Evolutionary conservation across 306 rosid species (phyloP), one percentile per base, ranked within the genome.

Genomic region (Gastrolobium bilobum): DNA sequence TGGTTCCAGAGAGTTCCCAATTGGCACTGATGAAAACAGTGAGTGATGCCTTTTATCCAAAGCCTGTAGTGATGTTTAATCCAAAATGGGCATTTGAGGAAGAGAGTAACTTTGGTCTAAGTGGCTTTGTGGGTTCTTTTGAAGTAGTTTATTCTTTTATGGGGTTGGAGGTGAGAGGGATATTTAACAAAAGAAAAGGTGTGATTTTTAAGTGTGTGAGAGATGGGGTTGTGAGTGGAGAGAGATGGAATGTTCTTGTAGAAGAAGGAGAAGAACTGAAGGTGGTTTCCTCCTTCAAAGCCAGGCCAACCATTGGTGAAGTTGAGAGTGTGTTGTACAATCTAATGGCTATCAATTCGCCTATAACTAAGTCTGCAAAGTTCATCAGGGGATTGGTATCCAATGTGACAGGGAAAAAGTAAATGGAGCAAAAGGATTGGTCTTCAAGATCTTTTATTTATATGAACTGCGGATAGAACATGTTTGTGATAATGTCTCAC

Each of bases 301-400:
- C 77, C 0, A 83, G 98, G 73, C 97, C 94, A 53, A 86, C 88
- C 2, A 87, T 91, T 31, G 84, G 51, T 7, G 97, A 96, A 80
- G 97, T 96, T 68, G 97, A 93, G 90, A 91, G 59, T 84, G 97
- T 93, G 15, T 71, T 96, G 86, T 93, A 96, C 71, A 96, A 93
- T 72, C 68, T 96, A 84, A 91, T 93, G 97, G 96, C 99, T 13
- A 84, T 91, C 64, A 96, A 93, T 82, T 96, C 98, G 0, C 98
- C 97, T 0, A 85, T 96, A 34, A 93, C 99, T 2, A 91, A 93
- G 79, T 93, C 98, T 34, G 94, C 92, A 1, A 91, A 88, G 82
- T 91, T 93, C 85, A 81, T 96, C 65, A 96, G 37, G 86, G 96
- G 88, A 78, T 72, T 96, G 86, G 94, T 93, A 5, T 89, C 99